A percentile compares a stretch with the other conserved stretches of the same genome.
These are phyloP conservation scores for Claviceps fusiformis DNA, from an alignment of 2,329 filamentous ascomycete genomes.

Conservation along the genomic window DNA sequence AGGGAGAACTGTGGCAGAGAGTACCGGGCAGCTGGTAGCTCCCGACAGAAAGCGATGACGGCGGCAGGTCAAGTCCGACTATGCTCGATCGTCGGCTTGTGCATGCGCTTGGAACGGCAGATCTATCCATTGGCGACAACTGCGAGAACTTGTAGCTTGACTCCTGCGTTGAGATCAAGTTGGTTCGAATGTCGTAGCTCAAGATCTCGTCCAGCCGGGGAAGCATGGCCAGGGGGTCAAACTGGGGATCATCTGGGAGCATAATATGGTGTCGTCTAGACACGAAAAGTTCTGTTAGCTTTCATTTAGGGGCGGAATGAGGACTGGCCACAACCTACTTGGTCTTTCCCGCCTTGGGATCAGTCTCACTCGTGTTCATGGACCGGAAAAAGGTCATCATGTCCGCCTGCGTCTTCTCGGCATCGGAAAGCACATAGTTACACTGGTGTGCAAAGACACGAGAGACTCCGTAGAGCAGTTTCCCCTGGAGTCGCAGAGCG, in stretches of 20 bases:
- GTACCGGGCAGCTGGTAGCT: conserved; percentile 21
- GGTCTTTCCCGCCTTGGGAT: conserved; percentile 56
- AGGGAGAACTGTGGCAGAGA: conserved; percentile 20
- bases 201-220: conserved; percentile 22
- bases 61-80: conserved; percentile 19
- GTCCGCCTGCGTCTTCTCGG: conserved; percentile 57
- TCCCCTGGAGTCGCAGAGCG: conserved; percentile 80
- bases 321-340: conserved; percentile 41
- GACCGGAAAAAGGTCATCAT: conserved; percentile 56
- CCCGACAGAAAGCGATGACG: conserved; percentile 21
- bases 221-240: conserved; percentile 28
- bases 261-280: conserved; percentile 63
- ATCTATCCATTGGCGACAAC: conserved; percentile 24
- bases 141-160: conserved; percentile 28
- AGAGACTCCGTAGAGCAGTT: conserved; percentile 72
- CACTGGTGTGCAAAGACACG: conserved; percentile 82
- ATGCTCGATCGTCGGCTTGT: conserved; percentile 15
- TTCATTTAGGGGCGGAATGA: background rate
- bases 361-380: conserved; percentile 42
- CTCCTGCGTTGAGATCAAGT: conserved; percentile 22
- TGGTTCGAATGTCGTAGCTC: conserved; percentile 20
- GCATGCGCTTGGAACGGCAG: conserved; percentile 18
- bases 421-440: conserved; percentile 69
- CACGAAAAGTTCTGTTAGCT: background rate
- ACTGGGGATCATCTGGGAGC: conserved; percentile 70